phyloP scores from a whole-genome alignment of 2,329 filamentous ascomycete genomes.

The Aspergillus arachidicola region DNA sequence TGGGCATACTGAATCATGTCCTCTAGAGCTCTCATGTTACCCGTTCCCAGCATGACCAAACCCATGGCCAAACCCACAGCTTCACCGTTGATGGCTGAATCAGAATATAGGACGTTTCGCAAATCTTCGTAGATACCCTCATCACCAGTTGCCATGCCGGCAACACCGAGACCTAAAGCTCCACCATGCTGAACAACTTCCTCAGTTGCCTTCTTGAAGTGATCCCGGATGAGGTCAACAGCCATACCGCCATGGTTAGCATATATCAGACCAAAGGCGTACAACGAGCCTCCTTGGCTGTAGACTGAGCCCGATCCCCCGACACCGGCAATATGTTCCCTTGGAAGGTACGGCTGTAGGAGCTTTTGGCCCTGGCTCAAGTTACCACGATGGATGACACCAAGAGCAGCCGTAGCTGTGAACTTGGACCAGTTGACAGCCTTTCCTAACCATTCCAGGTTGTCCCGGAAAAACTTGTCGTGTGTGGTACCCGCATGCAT shows the following conservation, averaged over 20 bases:
- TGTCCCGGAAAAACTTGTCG: slow-evolving; percentile 98
- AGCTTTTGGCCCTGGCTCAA: slow-evolving; percentile 90
- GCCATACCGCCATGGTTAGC: slow-evolving; percentile 96
- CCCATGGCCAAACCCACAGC: slow-evolving; percentile 96
- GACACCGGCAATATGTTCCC: slow-evolving; percentile 61
- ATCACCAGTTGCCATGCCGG: slow-evolving; percentile 94
- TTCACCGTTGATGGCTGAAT: slow-evolving; percentile 95
- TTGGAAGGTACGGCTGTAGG: slow-evolving; percentile 89
- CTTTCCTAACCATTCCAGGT: slow-evolving; percentile 96
- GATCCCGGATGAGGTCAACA: slow-evolving; percentile 50
- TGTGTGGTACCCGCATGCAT: slow-evolving; percentile 99
- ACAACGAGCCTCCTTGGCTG: slow-evolving; percentile 93
- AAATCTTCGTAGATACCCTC: slow-evolving; percentile 90
- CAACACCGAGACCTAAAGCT: slow-evolving; percentile 91
- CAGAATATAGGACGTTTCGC: slow-evolving; percentile 83
- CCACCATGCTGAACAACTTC: slow-evolving; percentile 98
- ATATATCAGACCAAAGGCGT: slow-evolving; percentile 93
- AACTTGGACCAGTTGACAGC: slow-evolving; percentile 99
- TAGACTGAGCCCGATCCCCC: slow-evolving; percentile 84
- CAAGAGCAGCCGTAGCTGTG: slow-evolving; percentile 91
- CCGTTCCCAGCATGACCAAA: slow-evolving; percentile 97
- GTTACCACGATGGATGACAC: slow-evolving; percentile 96
- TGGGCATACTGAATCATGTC: slow-evolving; percentile 98
- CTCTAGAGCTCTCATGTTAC: slow-evolving; percentile 87
- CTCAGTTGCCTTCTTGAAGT: slow-evolving; percentile 53